These are phyloP conservation scores for Kwoniella europaea DNA, from an alignment of 768 basidiomycete genomes.

Conservation along the genomic window DNA sequence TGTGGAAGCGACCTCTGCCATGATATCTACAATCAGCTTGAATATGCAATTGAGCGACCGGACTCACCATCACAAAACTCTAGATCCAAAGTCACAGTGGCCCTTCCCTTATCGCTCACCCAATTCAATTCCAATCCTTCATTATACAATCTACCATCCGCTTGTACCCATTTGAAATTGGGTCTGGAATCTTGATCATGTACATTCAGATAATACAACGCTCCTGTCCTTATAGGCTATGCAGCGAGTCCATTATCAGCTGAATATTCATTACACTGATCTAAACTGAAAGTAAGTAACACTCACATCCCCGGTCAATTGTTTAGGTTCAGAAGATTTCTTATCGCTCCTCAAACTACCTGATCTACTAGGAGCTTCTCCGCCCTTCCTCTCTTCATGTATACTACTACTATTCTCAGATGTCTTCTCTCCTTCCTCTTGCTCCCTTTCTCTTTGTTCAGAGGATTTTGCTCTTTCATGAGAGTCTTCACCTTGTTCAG, in stretches of 20 bases:
- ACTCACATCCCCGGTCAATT: conserved; percentile 37
- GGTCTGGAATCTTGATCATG: conserved; percentile 70
- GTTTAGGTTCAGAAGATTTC: conserved; percentile 20
- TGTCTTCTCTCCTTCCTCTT: background rate
- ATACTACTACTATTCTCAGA: background rate
- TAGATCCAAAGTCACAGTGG: conserved; percentile 83
- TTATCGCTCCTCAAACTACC: conserved; percentile 20
- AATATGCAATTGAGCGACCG: no score
- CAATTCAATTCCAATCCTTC: conserved; percentile 82
- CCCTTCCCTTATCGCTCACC: conserved; percentile 79
- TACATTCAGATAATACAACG: conserved; percentile 90
- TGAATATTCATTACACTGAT: no score
- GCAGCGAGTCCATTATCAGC: background rate
- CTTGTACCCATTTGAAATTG: conserved; percentile 75
- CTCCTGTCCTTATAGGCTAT: conserved; percentile 82
- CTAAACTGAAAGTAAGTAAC: background rate
- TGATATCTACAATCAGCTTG: background rate
- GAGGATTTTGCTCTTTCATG: background rate
- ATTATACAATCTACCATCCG: conserved; percentile 73
- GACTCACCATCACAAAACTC: conserved; percentile 68
- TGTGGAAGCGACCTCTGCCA: conserved; percentile 77
- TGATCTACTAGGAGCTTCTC: conserved; percentile 14
- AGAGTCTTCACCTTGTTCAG: conserved; percentile 35
- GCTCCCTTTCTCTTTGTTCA: background rate
- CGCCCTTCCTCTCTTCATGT: background rate